Percentiles rank a stretch among this genome's conserved stretches.
Conservation (phyloP, 371 early-diverging fungal genomes). For the Pancytospora epiphaga region DNA sequence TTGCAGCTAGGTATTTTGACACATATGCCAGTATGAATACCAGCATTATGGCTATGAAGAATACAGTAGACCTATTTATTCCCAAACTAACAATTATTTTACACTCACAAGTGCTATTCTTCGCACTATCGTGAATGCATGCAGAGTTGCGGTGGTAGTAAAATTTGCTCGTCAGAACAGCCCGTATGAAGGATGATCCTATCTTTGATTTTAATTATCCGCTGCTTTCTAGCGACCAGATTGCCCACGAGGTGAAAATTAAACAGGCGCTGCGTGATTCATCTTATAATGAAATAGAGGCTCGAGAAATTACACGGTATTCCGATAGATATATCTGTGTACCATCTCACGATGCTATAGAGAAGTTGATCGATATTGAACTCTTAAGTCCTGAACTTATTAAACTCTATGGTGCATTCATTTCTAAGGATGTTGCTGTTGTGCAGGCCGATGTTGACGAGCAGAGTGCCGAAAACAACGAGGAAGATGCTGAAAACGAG, state of each 20-base stretch:
- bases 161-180: too few relatives aligned
- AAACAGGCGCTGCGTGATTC: conserved; percentile 27
- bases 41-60: too few relatives aligned
- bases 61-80: too few relatives aligned
- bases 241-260: conserved; percentile 22
- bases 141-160: too few relatives aligned
- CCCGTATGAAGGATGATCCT: too few relatives aligned
- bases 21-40: too few relatives aligned
- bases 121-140: too few relatives aligned
- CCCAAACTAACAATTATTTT: too few relatives aligned
- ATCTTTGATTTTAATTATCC: conserved; percentile 31
- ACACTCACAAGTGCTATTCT: too few relatives aligned
- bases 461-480: background rate
- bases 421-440: background rate
- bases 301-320: conserved; percentile 36
- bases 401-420: background rate
- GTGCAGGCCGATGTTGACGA: conserved; percentile 1
- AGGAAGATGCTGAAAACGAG: background rate
- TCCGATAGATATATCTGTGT: conserved; percentile 29
- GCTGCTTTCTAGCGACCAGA: background rate
- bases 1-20: too few relatives aligned
- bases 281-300: conserved; percentile 24
- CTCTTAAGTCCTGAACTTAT: conserved; percentile 8
- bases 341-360: background rate
- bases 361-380: conserved; percentile 1